phyloP scores from a whole-genome alignment of 345 rosid genomes.

The Arabidopsis suecica region DNA sequence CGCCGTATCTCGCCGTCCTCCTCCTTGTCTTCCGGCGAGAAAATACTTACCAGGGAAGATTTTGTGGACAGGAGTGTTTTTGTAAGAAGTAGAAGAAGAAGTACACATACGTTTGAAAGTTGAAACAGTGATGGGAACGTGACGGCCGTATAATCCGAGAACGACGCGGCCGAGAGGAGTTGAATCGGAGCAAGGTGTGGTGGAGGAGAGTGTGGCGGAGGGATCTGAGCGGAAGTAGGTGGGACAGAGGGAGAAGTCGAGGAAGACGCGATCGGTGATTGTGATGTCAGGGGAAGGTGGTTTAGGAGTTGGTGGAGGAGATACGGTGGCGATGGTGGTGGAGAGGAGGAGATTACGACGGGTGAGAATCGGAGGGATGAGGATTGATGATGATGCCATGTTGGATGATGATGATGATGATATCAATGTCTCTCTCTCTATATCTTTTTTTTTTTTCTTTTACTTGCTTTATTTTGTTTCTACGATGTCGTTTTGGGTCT shows the following conservation, averaged over 20 bases:
- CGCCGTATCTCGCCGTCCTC: conserved; percentile 58
- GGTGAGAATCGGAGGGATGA: conserved; percentile 38
- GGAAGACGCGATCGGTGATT: conserved; percentile 85
- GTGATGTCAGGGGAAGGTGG: conserved; percentile 60
- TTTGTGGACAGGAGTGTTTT: conserved; percentile 77
- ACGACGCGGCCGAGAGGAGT: conserved; percentile 77
- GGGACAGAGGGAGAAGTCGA: conserved; percentile 88
- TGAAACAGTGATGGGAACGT: conserved; percentile 77
- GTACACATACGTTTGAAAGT: conserved; percentile 85
- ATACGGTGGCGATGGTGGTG: conserved; percentile 47
- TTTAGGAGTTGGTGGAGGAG: conserved; percentile 47
- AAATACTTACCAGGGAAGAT: conserved; percentile 82
- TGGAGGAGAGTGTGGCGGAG: conserved; percentile 54
- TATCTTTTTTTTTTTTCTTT: neutral
- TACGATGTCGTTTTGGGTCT: neutral
- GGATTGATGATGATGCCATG: conserved; percentile 49
- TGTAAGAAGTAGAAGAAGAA: conserved; percentile 61
- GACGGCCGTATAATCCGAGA: conserved; percentile 78
- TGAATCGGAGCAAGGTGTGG: conserved; percentile 62
- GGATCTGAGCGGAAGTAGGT: conserved; percentile 62
- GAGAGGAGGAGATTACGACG: conserved; percentile 56
- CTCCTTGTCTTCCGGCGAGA: conserved; percentile 75
- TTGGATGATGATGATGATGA: neutral
- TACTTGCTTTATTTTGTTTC: neutral
- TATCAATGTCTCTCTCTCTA: neutral